Evolutionary conservation across 345 rosid genomes (phyloP), one percentile per base, ranked within the genome.

Genomic region (Bruguiera sexangula): DNA sequence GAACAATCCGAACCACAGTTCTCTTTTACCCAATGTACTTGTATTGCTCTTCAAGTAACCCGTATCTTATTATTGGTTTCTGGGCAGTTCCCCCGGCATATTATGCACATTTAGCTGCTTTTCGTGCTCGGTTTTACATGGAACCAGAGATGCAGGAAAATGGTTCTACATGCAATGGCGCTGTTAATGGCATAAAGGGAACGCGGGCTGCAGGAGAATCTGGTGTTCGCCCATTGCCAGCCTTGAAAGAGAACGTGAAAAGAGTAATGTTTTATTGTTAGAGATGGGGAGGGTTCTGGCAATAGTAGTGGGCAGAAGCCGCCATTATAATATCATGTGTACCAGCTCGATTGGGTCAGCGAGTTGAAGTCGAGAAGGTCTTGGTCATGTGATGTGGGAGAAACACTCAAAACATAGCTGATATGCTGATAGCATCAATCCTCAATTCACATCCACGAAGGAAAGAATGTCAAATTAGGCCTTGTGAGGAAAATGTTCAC

Each of bases 31-130:
- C 50, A 13, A 13, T 3, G 50, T 3, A 0, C 18, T 43, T 13
- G 15, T 43, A 43, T 43, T 43, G 18, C 56, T 31, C 26, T 52
- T 16, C 48, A 8, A 61, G 20, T 6, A 18, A 30, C 26, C 63
- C 13, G 13, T 61, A 19, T 21, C 48, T 69, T 6, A 66, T 46
- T 21, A 22, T 31, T 50, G 27, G 48, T 65, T 62, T 70, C 4
- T 75, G 7, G 77, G 82, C 80, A 95, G 99, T 95, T 77, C 99
- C 99, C 30, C 99, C 99, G 0, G 99, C 99, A 61, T 90, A 95
- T 69, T 95, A 95, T 68, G 99, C 99, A 0, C 99, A 95, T 76
- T 84, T 95, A 73, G 99, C 99, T 18, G 98, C 99, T 32, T 95
- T 92, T 48, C 88, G 99, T 2, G 99, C 99, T 6, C 88, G 99